Evolutionary conservation across 2,329 filamentous ascomycete species (phyloP), one percentile per base, ranked within the genome.

Genomic region (Nigrospora sphaerica): DNA sequence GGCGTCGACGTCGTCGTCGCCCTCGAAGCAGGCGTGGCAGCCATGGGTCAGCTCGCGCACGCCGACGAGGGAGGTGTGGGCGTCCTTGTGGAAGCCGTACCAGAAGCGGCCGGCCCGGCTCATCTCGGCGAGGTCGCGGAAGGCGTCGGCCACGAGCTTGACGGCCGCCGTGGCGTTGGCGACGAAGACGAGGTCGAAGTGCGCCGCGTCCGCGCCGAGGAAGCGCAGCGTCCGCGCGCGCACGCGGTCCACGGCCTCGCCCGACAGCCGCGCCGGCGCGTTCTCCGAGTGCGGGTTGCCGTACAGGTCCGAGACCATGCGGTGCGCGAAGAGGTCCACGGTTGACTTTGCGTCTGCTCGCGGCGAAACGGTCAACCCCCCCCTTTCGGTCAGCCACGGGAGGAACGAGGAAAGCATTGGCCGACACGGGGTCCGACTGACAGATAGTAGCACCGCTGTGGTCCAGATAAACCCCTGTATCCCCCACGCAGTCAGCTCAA

Each of bases 91-190:
- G 52, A 81, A 81, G 14, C 74, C 75, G 56, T 80, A 83, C 68
- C 74, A 75, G 57, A 81, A 80, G 16, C 64, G 56, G 40, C 66
- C 58, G 37, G 68, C 60, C 44, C 66, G 63, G 12, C 64, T 73
- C 53, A 67, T 72, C 60, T 68, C 72, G 3, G 73, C 70, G 23
- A 77, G 64, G 52, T 79, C 77, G 28, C 71, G 67, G 54, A 83
- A 78, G 32, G 70, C 71, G 41, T 82, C 80, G 38, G 71, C 73
- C 13, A 64, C 61, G 17, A 96, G 69, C 65, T 96, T 97, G 57
- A 95, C 85, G 7, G 83, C 91, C 3, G 91, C 89, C 0, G 92
- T 97, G 17, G 92, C 87, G 64, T 97, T 97, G 33, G 89, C 83
- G 23, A 95, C 88, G 61, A 97, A 97, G 1, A 96, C 68, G 12